Evolutionary conservation across 768 basidiomycete species (phyloP).

Genomic region (Goffeauzyma gilvescens): DNA sequence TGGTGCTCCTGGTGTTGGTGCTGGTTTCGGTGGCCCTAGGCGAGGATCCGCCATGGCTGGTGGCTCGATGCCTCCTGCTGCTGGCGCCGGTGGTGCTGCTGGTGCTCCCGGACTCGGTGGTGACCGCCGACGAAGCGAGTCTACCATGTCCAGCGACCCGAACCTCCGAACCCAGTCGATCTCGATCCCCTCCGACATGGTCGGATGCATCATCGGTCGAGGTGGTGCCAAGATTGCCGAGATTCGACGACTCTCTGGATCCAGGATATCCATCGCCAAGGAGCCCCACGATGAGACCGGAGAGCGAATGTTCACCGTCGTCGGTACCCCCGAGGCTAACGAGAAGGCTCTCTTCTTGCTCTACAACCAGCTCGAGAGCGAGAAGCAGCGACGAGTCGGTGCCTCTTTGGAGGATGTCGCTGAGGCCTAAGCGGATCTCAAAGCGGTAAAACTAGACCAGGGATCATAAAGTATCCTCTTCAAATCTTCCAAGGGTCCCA

Average conservation of each 20-base stretch:
- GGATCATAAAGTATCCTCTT: too few relatives aligned
- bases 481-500: too few relatives aligned
- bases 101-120: slow-evolving; percentile 8
- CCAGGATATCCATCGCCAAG: slow-evolving; percentile 96
- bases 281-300: slow-evolving; percentile 98
- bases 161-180: slow-evolving; percentile 97
- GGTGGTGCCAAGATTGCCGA: slow-evolving; percentile 97
- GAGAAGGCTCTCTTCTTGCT: slow-evolving; percentile 94
- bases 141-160: slow-evolving; percentile 30
- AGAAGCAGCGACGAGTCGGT: slow-evolving; percentile 30
- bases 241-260: slow-evolving; percentile 91
- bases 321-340: slow-evolving; percentile 87
- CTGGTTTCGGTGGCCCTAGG: slow-evolving; percentile 18
- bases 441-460: too few relatives aligned
- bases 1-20: too few relatives aligned
- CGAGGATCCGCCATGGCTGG: too few relatives aligned
- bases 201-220: slow-evolving; percentile 53
- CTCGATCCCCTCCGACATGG: slow-evolving; percentile 98
- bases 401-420: slow-evolving; percentile 9
- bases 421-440: too few relatives aligned
- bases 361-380: slow-evolving; percentile 89
- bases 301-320: slow-evolving; percentile 96
- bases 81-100: too few relatives aligned
- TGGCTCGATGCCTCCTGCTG: too few relatives aligned
- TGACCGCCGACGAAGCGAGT: slow-evolving; percentile 4